Evolutionary conservation across 2,329 filamentous ascomycete genomes (phyloP), one percentile per base, ranked within the genome.

Genomic region (Fusarium proliferatum): DNA sequence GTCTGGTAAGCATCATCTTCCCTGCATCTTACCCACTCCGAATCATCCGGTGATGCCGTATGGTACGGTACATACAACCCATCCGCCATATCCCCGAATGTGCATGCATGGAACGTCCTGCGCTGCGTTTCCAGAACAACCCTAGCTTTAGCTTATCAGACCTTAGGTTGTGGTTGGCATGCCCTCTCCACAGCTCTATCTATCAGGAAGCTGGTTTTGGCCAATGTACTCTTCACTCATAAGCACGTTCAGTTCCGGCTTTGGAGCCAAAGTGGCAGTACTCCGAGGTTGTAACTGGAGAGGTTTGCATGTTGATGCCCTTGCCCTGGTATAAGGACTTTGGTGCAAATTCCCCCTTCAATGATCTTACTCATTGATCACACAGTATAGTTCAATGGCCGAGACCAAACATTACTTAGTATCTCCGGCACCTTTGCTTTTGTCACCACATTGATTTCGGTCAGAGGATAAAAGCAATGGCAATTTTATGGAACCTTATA

Each of bases 401-500:
- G 11, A 13, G 11, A 13, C 33, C 12, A 13, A 12, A 33, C 33
- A 12, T 33, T 13, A 33, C 12, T 12, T 12, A 33, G 33, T 33
- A 33, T 33, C 33, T 12, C 33, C 33, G 33, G 11, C 33, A 13
- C 11, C 33, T 33, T 13, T 33, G 33, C 11, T 33, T 13, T 33
- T 12, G 5, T n/a, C 15, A 49, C 19, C 4, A 15, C 0, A 15
- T 11, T 9, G 19, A 16, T 16, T 48, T 21, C 9, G 0, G 45
- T 30, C 26, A 30, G 9, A 16, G 3, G 9, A 48, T 21, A 10
- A 48, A 28, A 4, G 9, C 19, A 28, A 5, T 28, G 3, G 12
- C 3, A 46, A 8, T 46, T 10, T 4, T 10, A 6, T 28, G 21
- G 19, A 7, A 6, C 4, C 5, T 28, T 19, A 17, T 28, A 13